Evolutionary conservation across 805 yeast genomes (phyloP).

Genomic region (Hanseniaspora vineae): DNA sequence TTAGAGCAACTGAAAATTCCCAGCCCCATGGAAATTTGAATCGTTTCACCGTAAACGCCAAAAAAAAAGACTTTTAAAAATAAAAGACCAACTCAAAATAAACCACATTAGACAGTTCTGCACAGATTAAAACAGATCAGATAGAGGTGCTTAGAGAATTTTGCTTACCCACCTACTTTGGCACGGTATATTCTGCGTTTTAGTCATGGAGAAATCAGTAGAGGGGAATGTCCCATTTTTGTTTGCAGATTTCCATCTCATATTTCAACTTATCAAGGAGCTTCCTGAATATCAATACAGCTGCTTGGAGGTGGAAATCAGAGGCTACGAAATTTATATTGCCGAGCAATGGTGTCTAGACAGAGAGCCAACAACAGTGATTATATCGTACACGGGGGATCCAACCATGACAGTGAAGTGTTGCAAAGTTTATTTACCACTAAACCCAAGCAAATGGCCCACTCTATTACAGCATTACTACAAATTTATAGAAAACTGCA

Average conservation of each 20-base stretch:
- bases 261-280: constrained; percentile 1
- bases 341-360: constrained; percentile 92
- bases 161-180: too few species aligned
- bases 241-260: constrained; percentile 5
- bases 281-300: background rate
- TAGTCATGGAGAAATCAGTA: background rate
- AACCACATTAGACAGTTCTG: too few species aligned
- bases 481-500: constrained; percentile 49
- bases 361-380: constrained; percentile 50
- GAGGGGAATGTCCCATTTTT: constrained; percentile 1
- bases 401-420: constrained; percentile 49
- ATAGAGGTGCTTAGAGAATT: too few species aligned
- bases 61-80: too few species aligned
- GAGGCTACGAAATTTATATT: constrained; percentile 78
- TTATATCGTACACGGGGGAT: constrained; percentile 82
- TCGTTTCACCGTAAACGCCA: too few species aligned
- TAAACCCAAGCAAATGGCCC: constrained; percentile 23
- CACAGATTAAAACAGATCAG: too few species aligned
- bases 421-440: constrained; percentile 40
- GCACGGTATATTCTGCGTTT: too few species aligned
- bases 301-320: constrained; percentile 1
- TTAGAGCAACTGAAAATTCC: too few species aligned
- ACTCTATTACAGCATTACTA: constrained; percentile 43
- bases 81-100: too few species aligned
- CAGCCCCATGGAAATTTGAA: too few species aligned